Base-by-base conservation (phyloP, 805 yeast species). In the Metschnikowia noctiluminum region DNA sequence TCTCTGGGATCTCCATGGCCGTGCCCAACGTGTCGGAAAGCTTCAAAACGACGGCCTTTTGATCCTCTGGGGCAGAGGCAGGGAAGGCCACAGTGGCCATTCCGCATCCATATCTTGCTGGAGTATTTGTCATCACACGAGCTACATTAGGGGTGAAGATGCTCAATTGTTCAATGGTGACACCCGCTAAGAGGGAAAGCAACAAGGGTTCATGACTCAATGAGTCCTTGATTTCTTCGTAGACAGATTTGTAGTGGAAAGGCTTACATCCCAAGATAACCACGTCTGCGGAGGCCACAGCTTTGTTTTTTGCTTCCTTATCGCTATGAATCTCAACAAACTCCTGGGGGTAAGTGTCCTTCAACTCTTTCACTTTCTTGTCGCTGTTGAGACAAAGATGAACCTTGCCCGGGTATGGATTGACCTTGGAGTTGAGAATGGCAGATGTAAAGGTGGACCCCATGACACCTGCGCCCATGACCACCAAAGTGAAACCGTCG, bases 41-140 rank as follows among this genome's bases (percentile, higher is more conserved):
- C 40, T 73, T 68, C 75, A 74, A 70, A 53, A 75, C 82, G 53
- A 72, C 68, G 1, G 77, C 78, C 54, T 76, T 76, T 40, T 71
- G 70, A 30, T 62, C 59, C 10, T 52, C 54, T 35, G 69, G 71
- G 15, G 83, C 84, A 10, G 66, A 68, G 2, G 67, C 53, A 9
- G 92, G 81, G 61, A 87, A 82, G 2, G 96, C 80, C n/a, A 94
- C 83, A 36, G 89, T 90, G 10, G 98, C 96, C 77, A 92, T 89
- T 44, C 98, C 99, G 58, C 84, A 81, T 21, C 97, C 96, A 65
- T 80, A 88, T 65, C 85, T 84, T 15, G 96, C 95, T 3, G 99
- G 97, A 0, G 99, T 94, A 70, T 92, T 94, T 40, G 99, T 92
- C 96, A 95, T 91, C n/a, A 95, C 96, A 54, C 96, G 79, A 21